Conservation (phyloP, 2,329 filamentous ascomycete genomes). For the Cytospora schulzeri region DNA sequence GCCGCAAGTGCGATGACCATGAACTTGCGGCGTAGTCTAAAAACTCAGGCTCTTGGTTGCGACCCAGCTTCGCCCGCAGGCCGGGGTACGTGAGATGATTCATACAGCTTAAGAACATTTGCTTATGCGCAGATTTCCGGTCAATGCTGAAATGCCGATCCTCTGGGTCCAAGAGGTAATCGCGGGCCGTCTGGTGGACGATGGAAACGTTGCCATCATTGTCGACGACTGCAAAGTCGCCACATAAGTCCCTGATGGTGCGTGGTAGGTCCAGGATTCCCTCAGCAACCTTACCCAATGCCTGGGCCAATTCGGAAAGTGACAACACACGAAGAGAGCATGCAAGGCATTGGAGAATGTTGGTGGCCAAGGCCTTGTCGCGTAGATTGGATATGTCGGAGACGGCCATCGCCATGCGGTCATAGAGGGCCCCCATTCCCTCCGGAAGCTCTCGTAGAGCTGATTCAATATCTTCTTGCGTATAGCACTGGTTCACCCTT, state of each 20-base stretch:
- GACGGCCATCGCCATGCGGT: slow-evolving; percentile 1
- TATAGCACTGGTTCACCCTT: background rate
- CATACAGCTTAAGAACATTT: background rate
- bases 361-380: background rate
- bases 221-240: slow-evolving; percentile 12
- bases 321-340: background rate
- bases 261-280: background rate
- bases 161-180: background rate
- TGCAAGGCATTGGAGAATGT: background rate
- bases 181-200: slow-evolving; percentile 7
- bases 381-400: background rate
- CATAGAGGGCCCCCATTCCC: slow-evolving; percentile 1
- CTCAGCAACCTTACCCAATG: background rate
- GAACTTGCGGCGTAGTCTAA: background rate
- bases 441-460: background rate
- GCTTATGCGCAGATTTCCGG: background rate
- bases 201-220: slow-evolving; percentile 9
- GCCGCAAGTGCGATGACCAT: slow-evolving; percentile 1
- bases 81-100: background rate
- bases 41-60: background rate
- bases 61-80: background rate
- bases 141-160: background rate
- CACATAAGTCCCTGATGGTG: slow-evolving; percentile 26
- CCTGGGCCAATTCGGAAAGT: slow-evolving; percentile 1
- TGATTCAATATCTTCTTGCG: background rate